Evolutionary conservation across 495 filamentous ascomycete genomes (phyloP), one percentile per base, ranked within the genome.

Genomic region (Aspergillus avenaceus): DNA sequence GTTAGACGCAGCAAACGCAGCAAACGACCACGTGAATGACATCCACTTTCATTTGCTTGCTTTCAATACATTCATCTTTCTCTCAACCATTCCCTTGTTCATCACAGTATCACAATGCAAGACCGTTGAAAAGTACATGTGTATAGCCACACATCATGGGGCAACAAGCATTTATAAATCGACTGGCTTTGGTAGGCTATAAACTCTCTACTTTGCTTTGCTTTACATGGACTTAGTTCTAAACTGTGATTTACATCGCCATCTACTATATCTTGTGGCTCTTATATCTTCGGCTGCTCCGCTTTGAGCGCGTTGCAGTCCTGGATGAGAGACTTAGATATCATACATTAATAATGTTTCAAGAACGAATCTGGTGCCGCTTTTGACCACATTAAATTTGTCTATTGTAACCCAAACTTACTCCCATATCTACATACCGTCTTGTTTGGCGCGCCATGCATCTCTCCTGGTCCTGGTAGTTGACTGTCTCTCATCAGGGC

Each of bases 181-280:
- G 73, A 54, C 67, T 80, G 47, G 75, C 75, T 64, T 61, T 80
- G 71, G 77, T 80, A 75, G 65, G 76, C 63, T 48, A 29, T 44
- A 50, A 31, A 45, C 45, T 43, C 28, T 51, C 37, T 32, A 28
- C 21, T 49, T 11, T 27, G 22, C 12, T 24, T 25, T 23, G 13
- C 28, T 25, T 26, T 36, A n/a, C 22, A 13, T 28, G 26, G 8
- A 4, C 31, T 5, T n/a, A 8, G 2, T n/a, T n/a, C n/a, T n/a
- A n/a, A n/a, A n/a, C n/a, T n/a, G n/a, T n/a, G n/a, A n/a, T n/a
- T n/a, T n/a, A n/a, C n/a, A n/a, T n/a, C n/a, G n/a, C n/a, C n/a
- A n/a, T n/a, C n/a, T 21, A 14, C 36, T 19, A 8, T 16, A 3
- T 19, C n/a, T 38, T 38, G 36, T 8, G 18, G 36, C 36, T 11